Conservation (phyloP, 2,329 filamentous ascomycete genomes). For the Fusarium anthophilum region DNA sequence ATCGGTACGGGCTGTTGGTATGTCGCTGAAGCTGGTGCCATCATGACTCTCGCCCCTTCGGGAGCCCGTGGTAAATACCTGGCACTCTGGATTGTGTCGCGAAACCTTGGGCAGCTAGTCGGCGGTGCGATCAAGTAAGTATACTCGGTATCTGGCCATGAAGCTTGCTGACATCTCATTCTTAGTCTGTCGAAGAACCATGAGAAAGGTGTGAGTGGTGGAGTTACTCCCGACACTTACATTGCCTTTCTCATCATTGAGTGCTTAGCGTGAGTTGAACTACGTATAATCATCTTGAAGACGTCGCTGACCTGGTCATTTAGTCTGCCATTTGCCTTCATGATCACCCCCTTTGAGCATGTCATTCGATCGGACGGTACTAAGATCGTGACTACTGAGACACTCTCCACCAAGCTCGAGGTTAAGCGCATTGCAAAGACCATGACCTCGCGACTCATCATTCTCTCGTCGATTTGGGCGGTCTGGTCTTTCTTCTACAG, state of each 20-base stretch:
- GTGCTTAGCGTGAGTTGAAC: not conserved
- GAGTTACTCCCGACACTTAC: constrained; percentile 7
- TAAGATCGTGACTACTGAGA: not conserved
- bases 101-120: constrained; percentile 7
- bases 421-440: constrained; percentile 9
- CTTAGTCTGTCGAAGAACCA: constrained; percentile 4
- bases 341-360: constrained; percentile 8
- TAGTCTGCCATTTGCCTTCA: not conserved
- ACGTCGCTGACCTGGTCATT: rapidly evolving
- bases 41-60: constrained; percentile 58
- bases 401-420: constrained; percentile 6
- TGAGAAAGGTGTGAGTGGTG: constrained; percentile 1
- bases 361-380: constrained; percentile 15
- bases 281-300: rapidly evolving
- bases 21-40: constrained; percentile 58
- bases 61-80: constrained; percentile 58
- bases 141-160: rapidly evolving
- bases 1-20: constrained; percentile 58
- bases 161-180: rapidly evolving
- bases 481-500: constrained; percentile 16
- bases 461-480: not conserved
- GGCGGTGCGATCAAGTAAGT: constrained; percentile 10
- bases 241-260: constrained; percentile 14
- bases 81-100: constrained; percentile 3
- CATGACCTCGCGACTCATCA: constrained; percentile 7